phyloP scores from a whole-genome alignment of 352 stramenopile species.

The Vaucheria bursata region DNA sequence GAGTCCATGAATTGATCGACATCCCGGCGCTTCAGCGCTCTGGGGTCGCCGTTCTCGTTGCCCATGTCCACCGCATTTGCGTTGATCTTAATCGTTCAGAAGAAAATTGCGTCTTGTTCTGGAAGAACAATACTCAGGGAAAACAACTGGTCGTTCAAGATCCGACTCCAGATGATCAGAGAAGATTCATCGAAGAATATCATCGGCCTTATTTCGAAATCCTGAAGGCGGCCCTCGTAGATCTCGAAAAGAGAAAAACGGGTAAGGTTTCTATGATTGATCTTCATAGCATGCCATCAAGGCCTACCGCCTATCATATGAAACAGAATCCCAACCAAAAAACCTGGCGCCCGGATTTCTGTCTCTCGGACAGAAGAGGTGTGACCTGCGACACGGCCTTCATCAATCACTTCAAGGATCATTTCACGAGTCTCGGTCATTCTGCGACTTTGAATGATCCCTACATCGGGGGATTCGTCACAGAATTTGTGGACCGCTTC shows the following conservation, averaged over 20 bases:
- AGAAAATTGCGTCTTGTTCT: not conserved
- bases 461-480: not conserved
- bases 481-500: not conserved
- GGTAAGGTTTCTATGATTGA: not conserved
- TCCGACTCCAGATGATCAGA: not conserved
- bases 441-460: not conserved
- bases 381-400: not conserved
- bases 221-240: not conserved
- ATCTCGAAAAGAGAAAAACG: not conserved
- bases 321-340: not conserved
- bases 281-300: not conserved
- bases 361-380: not conserved
- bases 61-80: not conserved
- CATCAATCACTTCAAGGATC: not conserved
- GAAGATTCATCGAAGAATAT: not conserved
- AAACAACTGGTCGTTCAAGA: not conserved
- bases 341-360: not conserved
- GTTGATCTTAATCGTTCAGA: not conserved
- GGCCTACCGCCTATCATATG: not conserved
- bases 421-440: not conserved
- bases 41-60: not conserved
- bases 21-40: not conserved
- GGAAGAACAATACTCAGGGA: not conserved
- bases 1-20: not conserved
- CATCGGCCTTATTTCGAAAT: not conserved